Conservation (phyloP, 345 rosid genomes). For the Eucalyptus curtisii region DNA sequence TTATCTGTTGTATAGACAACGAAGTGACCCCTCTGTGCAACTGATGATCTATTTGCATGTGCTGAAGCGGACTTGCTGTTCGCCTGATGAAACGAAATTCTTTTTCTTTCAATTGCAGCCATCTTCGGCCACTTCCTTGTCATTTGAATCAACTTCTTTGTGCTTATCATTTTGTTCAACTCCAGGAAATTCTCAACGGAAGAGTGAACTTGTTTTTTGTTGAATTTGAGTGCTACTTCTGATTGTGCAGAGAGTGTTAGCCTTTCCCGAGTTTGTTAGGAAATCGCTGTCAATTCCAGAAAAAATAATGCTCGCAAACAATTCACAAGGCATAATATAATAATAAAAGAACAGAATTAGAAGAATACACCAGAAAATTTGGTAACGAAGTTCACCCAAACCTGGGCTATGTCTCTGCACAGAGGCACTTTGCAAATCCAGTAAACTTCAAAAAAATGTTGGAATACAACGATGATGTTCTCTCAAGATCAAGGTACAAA, state of each 20-base stretch:
- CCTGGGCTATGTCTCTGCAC: too few species aligned
- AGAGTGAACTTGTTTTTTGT: neutral
- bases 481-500: too few species aligned
- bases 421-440: too few species aligned
- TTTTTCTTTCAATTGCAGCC: neutral
- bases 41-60: neutral
- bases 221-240: neutral
- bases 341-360: too few species aligned
- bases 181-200: too few species aligned
- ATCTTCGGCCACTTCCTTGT: neutral
- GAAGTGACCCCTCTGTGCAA: slow-evolving; percentile 8
- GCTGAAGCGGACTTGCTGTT: neutral
- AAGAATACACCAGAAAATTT: too few species aligned
- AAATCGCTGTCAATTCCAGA: too few species aligned
- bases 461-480: too few species aligned
- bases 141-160: neutral
- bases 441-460: too few species aligned
- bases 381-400: too few species aligned
- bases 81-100: neutral
- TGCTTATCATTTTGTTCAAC: neutral
- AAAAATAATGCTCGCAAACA: too few species aligned
- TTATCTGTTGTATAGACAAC: slow-evolving; percentile 2
- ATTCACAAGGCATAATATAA: too few species aligned
- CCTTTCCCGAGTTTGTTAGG: neutral
- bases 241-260: neutral